Percentiles rank a stretch among this genome's conserved stretches.
phyloP scores from a whole-genome alignment of 345 rosid species.

The Stellera chamaejasme region DNA sequence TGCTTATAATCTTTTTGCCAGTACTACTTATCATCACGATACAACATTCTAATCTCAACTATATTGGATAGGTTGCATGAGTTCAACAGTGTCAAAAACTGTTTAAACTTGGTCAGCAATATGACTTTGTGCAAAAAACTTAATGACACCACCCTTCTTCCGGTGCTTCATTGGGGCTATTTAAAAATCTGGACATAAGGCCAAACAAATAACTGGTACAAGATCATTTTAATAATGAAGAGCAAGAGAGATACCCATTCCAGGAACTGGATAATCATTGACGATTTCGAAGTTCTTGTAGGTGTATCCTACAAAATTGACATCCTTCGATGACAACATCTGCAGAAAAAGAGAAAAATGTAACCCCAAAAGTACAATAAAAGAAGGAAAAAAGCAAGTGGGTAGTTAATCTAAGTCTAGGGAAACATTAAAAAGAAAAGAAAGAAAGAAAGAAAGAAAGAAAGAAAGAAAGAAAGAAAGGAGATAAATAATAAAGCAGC shows the following conservation, averaged over 20 bases:
- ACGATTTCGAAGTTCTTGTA: slow-evolving; percentile 82
- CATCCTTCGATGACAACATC: slow-evolving; percentile 84
- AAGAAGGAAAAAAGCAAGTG: background rate
- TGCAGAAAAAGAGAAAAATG: slow-evolving; percentile 14
- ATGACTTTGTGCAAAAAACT: background rate
- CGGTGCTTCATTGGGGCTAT: background rate
- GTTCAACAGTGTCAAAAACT: no score
- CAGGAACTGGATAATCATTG: slow-evolving; percentile 78
- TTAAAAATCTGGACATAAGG: no score
- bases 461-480: no score
- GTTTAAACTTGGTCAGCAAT: no score
- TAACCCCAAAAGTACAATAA: background rate
- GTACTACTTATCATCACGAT: no score
- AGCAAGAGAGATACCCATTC: slow-evolving; percentile 44
- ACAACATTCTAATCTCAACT: no score
- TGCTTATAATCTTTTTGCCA: no score
- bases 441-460: no score
- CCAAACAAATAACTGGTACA: no score
- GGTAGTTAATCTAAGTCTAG: background rate
- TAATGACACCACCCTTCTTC: background rate
- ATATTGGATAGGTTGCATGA: no score
- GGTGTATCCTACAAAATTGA: slow-evolving; percentile 75
- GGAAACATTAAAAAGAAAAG: background rate
- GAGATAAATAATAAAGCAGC: no score
- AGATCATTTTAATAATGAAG: background rate